phyloP scores from a whole-genome alignment of 2,329 filamentous ascomycete species.

The Cladophialophora yegresii region DNA sequence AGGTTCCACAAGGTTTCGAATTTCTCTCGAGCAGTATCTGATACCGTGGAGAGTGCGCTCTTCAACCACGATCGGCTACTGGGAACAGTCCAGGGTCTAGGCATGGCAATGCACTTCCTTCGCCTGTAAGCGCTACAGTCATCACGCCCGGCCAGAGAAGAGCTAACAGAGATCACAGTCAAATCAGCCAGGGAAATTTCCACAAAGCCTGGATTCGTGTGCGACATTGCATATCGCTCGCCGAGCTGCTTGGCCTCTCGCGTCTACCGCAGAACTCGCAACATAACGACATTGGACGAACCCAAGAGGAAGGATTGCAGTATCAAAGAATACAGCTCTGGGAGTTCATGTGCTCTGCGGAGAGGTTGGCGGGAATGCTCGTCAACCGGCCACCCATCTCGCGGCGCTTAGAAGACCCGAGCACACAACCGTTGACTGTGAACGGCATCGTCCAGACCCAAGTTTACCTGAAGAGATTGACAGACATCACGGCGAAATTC shows the following conservation, averaged over 20 bases:
- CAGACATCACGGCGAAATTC: conserved; percentile 21
- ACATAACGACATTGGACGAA: conserved; percentile 6
- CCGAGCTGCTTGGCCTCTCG: conserved; percentile 45
- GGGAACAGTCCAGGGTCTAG: conserved; percentile 38
- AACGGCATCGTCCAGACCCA: conserved; percentile 16
- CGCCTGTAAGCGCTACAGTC: conserved; percentile 40
- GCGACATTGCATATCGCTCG: conserved; percentile 44
- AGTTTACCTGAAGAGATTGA: conserved; percentile 20
- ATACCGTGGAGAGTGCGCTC: conserved; percentile 18
- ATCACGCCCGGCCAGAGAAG: too few relatives aligned
- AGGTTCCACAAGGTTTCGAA: conserved; percentile 4
- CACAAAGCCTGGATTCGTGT: conserved; percentile 43
- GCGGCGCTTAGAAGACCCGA: conserved; percentile 31
- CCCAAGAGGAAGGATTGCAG: conserved; percentile 18
- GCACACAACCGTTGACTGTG: conserved; percentile 1
- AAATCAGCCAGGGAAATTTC: conserved; percentile 41
- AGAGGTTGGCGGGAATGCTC: conserved; percentile 41
- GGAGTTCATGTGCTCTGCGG: conserved; percentile 41
- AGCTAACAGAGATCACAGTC: conserved; percentile 31
- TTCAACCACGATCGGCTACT: conserved; percentile 40
- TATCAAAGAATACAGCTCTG: conserved; percentile 39
- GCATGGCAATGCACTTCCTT: conserved; percentile 41
- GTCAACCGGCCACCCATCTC: conserved; percentile 44
- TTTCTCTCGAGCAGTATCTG: conserved; percentile 22
- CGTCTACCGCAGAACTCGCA: conserved; percentile 15